Evolutionary conservation across 352 stramenopile genomes (phyloP), one percentile per base, ranked within the genome.

Genomic region (Nothophytophthora sp.): DNA sequence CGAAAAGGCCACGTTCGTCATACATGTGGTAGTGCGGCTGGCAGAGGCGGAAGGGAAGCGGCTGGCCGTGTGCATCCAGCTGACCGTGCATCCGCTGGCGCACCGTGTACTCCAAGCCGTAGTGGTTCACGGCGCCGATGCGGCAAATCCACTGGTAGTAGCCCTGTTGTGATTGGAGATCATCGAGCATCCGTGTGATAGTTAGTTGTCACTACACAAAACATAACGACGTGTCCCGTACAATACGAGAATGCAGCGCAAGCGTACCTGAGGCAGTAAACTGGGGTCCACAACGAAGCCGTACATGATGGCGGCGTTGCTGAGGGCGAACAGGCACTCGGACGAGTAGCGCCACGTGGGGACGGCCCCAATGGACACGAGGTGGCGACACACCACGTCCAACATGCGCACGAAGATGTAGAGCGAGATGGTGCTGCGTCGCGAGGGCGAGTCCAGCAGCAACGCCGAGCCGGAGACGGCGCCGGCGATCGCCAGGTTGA

Each of bases 21-120:
- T 89, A 90, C 84, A 86, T 76, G 75, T 95, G 85, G 40, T 90
- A 93, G 59, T 95, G 85, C 18, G 85, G 85, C 60, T 95, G 85
- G 33, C 85, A 95, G 15, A 71, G 55, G 4, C 81, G 84, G 53
- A 93, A 95, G 9, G 64, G 34, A 19, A 90, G 50, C 9, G 57
- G 33, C 13, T 66, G 54, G 24, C 71, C 76, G 13, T 54, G 42
- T 0, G 47, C 44, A 24, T 87, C 73, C 10, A 80, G 39, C 12
- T 86, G 63, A 33, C 71, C 75, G 39, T 67, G 70, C 52, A 82
- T 73, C 0, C 73, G 69, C 30, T 86, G 67, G 40, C 85, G 78
- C 7, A 92, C 43, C 19, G 76, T 77, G 58, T 87, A 87, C 38
- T 91, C 76, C 16, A 92, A 43, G 1, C 82, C 85, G 43, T 91